Evolutionary conservation across 2,329 filamentous ascomycete genomes (phyloP), one percentile per base, ranked within the genome.

Genomic region (Bipolaris oryzae): DNA sequence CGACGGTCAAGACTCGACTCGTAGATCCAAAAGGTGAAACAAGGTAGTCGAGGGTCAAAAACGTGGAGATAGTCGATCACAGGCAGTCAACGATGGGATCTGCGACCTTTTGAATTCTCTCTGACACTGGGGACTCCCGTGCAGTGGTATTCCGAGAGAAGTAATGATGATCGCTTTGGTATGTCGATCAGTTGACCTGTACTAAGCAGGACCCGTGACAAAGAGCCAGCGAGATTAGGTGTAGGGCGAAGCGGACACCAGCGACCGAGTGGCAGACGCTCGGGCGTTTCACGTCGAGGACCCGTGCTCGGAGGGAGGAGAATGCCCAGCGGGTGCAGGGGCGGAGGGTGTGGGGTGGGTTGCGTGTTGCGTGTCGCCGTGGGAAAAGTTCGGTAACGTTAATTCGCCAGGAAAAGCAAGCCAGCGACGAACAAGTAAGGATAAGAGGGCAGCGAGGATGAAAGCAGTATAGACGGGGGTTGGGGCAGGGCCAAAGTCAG

Each of bases 21-120:
- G 61, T 66, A 61, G 61, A 63, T 69, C 64, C 61, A 60, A 57
- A 58, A 58, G 64, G 62, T 75, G 73, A 73, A 74, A 75, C 71
- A 66, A 61, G 67, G 64, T 64, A 63, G 67, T 70, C 64, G 64
- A 67, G 66, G 71, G 67, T 69, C 62, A 67, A 71, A 71, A 81
- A 80, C 79, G 79, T 80, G 79, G 78, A 77, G 77, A 79, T 68
- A 74, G 76, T 72, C 75, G 79, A 80, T 81, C 78, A 73, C 68
- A 74, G 68, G 68, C 66, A 74, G 70, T 64, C 74, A 77, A 77
- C 71, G 65, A 75, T 78, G 79, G 78, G 80, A 81, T 81, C 79
- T 80, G 79, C 79, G 77, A 67, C 64, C 68, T 76, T 77, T 75
- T 76, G 73, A 75, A 77, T 71, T 68, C 61, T 64, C 66, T 64